Percentiles rank a stretch among this genome's conserved stretches.
phyloP scores from a whole-genome alignment of 2,329 filamentous ascomycete species.

The Clarireedia monteithiana region DNA sequence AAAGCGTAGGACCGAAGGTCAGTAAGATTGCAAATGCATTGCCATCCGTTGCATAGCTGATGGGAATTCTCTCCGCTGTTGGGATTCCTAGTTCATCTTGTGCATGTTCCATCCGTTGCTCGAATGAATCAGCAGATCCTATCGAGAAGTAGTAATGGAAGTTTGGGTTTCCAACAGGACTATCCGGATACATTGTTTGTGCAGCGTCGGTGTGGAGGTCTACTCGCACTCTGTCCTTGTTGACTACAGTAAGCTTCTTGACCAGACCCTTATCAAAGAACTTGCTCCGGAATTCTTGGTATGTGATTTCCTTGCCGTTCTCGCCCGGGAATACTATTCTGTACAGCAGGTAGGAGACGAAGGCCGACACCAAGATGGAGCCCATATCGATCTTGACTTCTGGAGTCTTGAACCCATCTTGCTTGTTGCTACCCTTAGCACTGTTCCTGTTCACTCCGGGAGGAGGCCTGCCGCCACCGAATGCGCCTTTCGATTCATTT shows the following conservation, averaged over 20 bases:
- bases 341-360: slow-evolving; percentile 57
- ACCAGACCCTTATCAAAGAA: slow-evolving; percentile 96
- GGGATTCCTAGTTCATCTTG: slow-evolving; percentile 85
- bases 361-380: slow-evolving; percentile 38
- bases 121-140: slow-evolving; percentile 88
- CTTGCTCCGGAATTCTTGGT: slow-evolving; percentile 90
- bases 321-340: slow-evolving; percentile 59
- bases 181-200: slow-evolving; percentile 66
- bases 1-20: slow-evolving; percentile 54
- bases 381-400: slow-evolving; percentile 26
- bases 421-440: slow-evolving; percentile 28
- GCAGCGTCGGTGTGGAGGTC: slow-evolving; percentile 71
- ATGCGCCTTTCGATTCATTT: slow-evolving; percentile 9
- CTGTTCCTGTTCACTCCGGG: background rate
- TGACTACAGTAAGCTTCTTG: slow-evolving; percentile 79
- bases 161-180: slow-evolving; percentile 56
- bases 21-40: slow-evolving; percentile 51
- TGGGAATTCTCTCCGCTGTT: slow-evolving; percentile 79
- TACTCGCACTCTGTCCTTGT: slow-evolving; percentile 70
- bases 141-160: slow-evolving; percentile 93
- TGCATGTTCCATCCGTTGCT: slow-evolving; percentile 78
- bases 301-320: slow-evolving; percentile 76
- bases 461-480: background rate
- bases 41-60: slow-evolving; percentile 76
- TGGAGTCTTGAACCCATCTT: slow-evolving; percentile 22